Evolutionary conservation across 352 stramenopile genomes (phyloP).

Genomic region (Pythium aquatile): DNA sequence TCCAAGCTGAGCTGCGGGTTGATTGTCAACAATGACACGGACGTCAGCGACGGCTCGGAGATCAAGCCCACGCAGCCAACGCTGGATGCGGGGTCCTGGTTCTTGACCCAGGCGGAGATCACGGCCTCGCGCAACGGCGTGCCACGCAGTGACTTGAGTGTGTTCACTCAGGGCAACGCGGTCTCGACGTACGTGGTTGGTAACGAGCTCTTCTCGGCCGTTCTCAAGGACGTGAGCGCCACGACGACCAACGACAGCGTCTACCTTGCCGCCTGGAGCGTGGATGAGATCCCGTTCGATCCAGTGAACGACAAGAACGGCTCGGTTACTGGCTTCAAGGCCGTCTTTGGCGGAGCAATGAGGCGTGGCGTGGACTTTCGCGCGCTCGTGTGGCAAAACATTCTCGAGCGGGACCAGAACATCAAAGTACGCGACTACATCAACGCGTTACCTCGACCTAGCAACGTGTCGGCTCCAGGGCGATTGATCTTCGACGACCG

Average conservation of each 20-base stretch:
- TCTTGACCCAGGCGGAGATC: conserved; percentile 61
- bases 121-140: conserved; percentile 41
- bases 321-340: conserved; percentile 29
- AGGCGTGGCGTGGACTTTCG: conserved; percentile 44
- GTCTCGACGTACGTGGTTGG: conserved; percentile 43
- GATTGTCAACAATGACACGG: conserved; percentile 6
- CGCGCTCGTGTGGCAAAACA: conserved; percentile 64
- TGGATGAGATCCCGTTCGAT: conserved; percentile 60
- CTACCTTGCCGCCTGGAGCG: conserved; percentile 60
- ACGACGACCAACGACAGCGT: conserved; percentile 36
- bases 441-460: conserved; percentile 28
- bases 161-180: conserved; percentile 47
- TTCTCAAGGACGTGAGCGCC: conserved; percentile 45
- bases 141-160: conserved; percentile 38
- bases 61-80: conserved; percentile 32
- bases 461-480: conserved; percentile 18
- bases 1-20: conserved; percentile 10
- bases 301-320: conserved; percentile 27
- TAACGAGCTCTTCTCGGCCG: conserved; percentile 45
- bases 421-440: conserved; percentile 51
- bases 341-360: conserved; percentile 28
- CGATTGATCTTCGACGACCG: conserved; percentile 58
- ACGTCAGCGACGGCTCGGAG: conserved; percentile 28
- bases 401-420: conserved; percentile 54
- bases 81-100: conserved; percentile 55